Base-by-base conservation (phyloP, 176 grass and related monocot species). In the Oryza rufipogon region DNA sequence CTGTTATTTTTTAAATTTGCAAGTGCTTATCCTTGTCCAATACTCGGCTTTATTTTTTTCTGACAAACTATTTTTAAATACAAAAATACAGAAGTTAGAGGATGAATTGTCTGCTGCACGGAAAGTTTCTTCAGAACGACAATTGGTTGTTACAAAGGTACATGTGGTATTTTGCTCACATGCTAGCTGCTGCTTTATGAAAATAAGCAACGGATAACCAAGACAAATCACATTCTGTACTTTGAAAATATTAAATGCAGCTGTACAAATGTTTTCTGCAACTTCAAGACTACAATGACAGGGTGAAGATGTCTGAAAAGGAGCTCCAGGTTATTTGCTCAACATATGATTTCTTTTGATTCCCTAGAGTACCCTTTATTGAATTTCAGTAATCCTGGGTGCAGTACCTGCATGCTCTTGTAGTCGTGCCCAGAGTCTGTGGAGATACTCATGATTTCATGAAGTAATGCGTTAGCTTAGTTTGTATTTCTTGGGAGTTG, bases 261-360 rank as follows among this genome's bases (percentile, higher is more conserved):
- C 11, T 95, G 76, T 90, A 90, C 66, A 92, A 85, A 79, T 80
- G 81, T 84, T 95, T 88, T 84, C 88, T 92, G 64, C 90, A 90
- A 84, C 79, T 90, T 47, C 90, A 95, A 69, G 90, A 95, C 76
- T 90, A 79, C 84, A 87, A 82, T 73, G 90, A 95, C 69, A 95
- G 83, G 68, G 79, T 86, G 51, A 95, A 92, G 80, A 86, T 49
- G 2, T 85, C 88, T 81, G 90, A 95, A 86, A 73, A 95, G 77
- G 88, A 90, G 64, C 88, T 95, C 19, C 86, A 95, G 90, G 93
- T 86, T 63, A 63, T 75, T 86, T 17, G 64, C 39, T 51, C 25
- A 44, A 9, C 22, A 64, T 12, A 45, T 36, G 34, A 8, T 73
- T 83, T 33, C 11, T 77, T 77, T 77, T 14, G 23, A 19, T 66